Evolutionary conservation across 169 alveolate genomes (phyloP).

Genomic region (Babesia ovis): DNA sequence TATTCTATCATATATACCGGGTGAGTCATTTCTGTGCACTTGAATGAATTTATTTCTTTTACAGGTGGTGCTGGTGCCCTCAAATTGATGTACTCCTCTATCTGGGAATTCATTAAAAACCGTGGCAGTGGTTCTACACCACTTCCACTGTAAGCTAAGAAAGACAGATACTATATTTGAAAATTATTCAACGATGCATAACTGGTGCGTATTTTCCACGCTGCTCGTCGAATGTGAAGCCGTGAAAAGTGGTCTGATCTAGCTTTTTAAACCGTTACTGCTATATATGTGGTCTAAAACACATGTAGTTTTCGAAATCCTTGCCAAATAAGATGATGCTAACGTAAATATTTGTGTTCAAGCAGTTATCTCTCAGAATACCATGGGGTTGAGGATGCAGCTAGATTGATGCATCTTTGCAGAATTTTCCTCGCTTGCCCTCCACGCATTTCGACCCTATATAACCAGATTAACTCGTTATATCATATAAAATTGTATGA

Average conservation of each 20-base stretch:
- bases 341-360: no score
- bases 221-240: no score
- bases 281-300: no score
- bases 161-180: not conserved
- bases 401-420: not conserved
- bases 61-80: slow-evolving; percentile 73
- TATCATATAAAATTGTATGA: not conserved
- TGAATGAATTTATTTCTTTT: not conserved
- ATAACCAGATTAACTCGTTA: not conserved
- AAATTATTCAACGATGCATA: not conserved
- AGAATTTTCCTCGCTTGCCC: not conserved
- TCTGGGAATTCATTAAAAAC: slow-evolving; percentile 62
- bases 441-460: not conserved
- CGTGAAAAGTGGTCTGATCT: no score
- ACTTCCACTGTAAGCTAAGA: not conserved
- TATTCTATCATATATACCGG: slow-evolving; percentile 64
- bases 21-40: not conserved
- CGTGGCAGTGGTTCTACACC: slow-evolving; percentile 6
- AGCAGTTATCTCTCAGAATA: no score
- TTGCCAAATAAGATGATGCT: no score
- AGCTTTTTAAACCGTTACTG: no score
- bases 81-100: slow-evolving; percentile 52
- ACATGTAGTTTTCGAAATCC: no score
- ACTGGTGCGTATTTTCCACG: no score
- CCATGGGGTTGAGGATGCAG: not conserved